phyloP scores from a whole-genome alignment of 768 basidiomycete species.

The Suillus alpinus region DNA sequence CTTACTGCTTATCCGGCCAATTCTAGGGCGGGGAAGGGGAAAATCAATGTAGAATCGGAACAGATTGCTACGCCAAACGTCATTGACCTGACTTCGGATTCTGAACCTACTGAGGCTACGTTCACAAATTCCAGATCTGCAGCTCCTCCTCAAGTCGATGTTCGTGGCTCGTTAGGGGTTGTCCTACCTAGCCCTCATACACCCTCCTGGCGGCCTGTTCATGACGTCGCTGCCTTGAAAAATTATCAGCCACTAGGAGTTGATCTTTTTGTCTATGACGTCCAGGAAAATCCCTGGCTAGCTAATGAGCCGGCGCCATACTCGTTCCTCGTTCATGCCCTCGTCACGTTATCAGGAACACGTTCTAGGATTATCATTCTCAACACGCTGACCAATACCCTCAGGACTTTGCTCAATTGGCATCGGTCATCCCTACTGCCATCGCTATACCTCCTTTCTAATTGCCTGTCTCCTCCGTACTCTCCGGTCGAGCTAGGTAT shows the following conservation, averaged over 20 bases:
- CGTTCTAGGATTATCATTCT: constrained; percentile 71
- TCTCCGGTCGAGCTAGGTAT: constrained; percentile 67
- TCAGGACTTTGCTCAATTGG: constrained; percentile 63
- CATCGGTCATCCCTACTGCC: constrained; percentile 70
- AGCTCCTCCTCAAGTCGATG: not conserved
- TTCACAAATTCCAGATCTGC: too few relatives aligned
- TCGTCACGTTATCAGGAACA: constrained; percentile 59
- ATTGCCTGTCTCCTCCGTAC: constrained; percentile 76
- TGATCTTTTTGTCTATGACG: constrained; percentile 49
- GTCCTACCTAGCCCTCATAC: not conserved
- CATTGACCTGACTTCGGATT: constrained; percentile 2
- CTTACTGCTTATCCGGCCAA: not conserved
- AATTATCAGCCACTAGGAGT: constrained; percentile 33
- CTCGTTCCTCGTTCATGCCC: constrained; percentile 65
- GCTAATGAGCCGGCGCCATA: constrained; percentile 50
- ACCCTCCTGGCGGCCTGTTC: constrained; percentile 8
- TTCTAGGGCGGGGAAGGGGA: constrained; percentile 4
- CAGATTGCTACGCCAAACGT: not conserved
- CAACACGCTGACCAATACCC: constrained; percentile 68
- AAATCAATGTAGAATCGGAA: not conserved
- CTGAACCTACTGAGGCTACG: not conserved
- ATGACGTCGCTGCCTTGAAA: constrained; percentile 17
- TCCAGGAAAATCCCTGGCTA: constrained; percentile 43
- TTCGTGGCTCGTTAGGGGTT: not conserved
- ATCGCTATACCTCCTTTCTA: constrained; percentile 80